Evolutionary conservation across 768 basidiomycete species (phyloP).

Genomic region (Cyathus striatus): DNA sequence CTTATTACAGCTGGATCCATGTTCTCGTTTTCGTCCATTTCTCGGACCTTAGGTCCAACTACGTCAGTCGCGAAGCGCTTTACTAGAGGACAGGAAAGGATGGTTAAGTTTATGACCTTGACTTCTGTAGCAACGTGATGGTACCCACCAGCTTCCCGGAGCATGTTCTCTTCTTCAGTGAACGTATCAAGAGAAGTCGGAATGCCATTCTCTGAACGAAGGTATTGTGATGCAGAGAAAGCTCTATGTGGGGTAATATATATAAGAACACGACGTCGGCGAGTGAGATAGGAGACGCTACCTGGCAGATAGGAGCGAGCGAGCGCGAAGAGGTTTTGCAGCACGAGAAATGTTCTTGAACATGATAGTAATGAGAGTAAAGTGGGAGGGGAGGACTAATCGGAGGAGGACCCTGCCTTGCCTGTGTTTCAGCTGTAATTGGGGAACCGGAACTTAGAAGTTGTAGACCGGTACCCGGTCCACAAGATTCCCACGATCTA

Average conservation of each 20-base stretch:
- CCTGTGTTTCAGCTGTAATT: no score
- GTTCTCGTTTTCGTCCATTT: constrained; percentile 96
- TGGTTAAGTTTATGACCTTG: not conserved
- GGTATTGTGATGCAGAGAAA: constrained; percentile 31
- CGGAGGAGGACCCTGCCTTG: no score
- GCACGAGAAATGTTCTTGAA: constrained; percentile 18
- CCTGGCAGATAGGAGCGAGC: constrained; percentile 9
- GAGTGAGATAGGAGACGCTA: no score
- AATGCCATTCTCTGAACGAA: constrained; percentile 16
- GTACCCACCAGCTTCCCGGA: constrained; percentile 90
- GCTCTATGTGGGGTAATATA: constrained; percentile 16
- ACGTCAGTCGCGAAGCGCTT: constrained; percentile 86
- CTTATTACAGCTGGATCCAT: constrained; percentile 90
- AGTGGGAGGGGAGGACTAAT: no score
- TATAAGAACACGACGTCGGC: no score
- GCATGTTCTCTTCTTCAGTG: constrained; percentile 92
- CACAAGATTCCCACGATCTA: no score
- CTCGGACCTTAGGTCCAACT: constrained; percentile 84
- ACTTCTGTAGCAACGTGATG: no score
- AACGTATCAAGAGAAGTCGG: constrained; percentile 72
- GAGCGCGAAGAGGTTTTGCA: constrained; percentile 9
- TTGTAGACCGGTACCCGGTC: no score
- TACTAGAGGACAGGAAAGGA: constrained; percentile 42
- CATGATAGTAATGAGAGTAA: no score
- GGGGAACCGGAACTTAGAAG: no score